Conservation (phyloP, 192 early-diverging fungal genomes). For the Allomyces arbusculus region DNA sequence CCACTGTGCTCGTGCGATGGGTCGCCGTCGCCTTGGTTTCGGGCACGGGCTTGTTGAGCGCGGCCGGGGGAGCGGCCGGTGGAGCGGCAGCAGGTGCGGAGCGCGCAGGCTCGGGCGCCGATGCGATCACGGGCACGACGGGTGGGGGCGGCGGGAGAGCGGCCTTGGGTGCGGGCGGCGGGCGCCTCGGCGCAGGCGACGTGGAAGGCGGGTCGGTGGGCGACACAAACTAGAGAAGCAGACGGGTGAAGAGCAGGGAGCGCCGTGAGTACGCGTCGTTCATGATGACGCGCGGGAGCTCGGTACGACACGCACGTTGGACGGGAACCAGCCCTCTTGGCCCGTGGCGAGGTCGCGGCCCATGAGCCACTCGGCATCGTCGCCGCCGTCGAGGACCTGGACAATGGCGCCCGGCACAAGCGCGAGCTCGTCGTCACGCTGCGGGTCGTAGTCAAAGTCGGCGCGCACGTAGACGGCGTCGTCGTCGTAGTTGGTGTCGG, state of each 20-base stretch:
- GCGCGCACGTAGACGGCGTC: neutral
- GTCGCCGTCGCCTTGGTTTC: too few relatives aligned
- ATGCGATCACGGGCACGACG: too few relatives aligned
- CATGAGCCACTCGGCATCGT: neutral
- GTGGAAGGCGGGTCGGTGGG: neutral
- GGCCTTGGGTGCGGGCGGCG: neutral
- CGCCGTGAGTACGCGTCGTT: neutral
- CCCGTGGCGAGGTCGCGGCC: neutral
- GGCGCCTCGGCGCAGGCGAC: neutral
- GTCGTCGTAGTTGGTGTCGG: neutral
- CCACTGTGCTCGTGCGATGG: too few relatives aligned
- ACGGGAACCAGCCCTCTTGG: neutral
- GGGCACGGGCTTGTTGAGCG: too few relatives aligned
- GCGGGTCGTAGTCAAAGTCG: neutral
- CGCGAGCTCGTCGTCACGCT: neutral
- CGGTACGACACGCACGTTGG: neutral
- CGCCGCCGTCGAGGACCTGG: neutral
- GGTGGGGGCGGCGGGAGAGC: neutral
- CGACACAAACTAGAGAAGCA: neutral
- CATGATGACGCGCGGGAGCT: too few relatives aligned
- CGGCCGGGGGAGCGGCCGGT: too few relatives aligned
- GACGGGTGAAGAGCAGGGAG: neutral
- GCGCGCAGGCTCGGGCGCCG: too few relatives aligned
- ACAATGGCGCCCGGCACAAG: neutral
- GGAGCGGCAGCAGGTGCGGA: too few relatives aligned